Evolutionary conservation across 2,329 filamentous ascomycete species (phyloP), one percentile per base, ranked within the genome.

Genomic region (Camptophora hylomeconis): DNA sequence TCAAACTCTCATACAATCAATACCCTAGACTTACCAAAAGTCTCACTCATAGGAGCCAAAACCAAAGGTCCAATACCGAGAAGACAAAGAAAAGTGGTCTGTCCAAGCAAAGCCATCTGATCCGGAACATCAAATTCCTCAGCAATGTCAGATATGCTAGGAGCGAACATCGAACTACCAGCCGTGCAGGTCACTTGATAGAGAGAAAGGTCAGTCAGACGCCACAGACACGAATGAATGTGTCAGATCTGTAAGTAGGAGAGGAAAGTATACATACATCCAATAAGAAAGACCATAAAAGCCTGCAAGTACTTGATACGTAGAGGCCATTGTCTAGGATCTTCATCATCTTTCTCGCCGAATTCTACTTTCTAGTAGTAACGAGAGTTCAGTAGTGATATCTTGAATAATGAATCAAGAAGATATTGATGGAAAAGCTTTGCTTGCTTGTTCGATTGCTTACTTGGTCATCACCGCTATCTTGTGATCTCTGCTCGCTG

Each of bases 21-120:
- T 6, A 5, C 15, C 11, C 4, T 16, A 5, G 5, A 13, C 22
- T 8, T 8, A 16, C 80, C 80, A 43, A 65, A 70, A 20, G 80
- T 59, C 55, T 87, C 80, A 2, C 73, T 80, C 3, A 84, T 56
- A 1, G 80, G 80, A 2, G 78, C 79, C 61, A 77, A 80, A 10
- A 84, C 59, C 1, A 71, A 67, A 2, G 79, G 79, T 0, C 78
- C 79, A 33, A 78, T 43, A 6, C 62, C 63, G 2, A 66, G 48
- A 50, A 61, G 58, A 24, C 66, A 51, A 4, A 66, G 58, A 32
- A 64, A 66, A 7, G 59, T 60, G 1, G 63, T 67, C 4, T 61
- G 65, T 12, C 61, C 60, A 4, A 53, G 60, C 22, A 67, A 61
- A 13, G 67, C 60, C 7, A 46, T 48, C 8, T 55, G 50, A 2